These are phyloP conservation scores for Cokeromyces recurvatus DNA, from an alignment of 371 early-diverging fungal species.

Conservation along the genomic window DNA sequence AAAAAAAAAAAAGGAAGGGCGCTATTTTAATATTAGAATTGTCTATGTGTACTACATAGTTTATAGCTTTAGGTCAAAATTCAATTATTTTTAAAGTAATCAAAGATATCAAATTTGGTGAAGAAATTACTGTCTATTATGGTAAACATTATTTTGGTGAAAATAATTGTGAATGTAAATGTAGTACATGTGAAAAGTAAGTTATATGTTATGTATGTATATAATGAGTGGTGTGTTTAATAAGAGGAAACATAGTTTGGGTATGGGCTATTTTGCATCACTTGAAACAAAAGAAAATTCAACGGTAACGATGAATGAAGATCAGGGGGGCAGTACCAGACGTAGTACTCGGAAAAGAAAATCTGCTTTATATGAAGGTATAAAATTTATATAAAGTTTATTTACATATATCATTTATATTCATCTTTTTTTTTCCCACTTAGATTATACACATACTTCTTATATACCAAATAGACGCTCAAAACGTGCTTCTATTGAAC, in stretches of 20 bases:
- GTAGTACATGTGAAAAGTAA: conserved; percentile 81
- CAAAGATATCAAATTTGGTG: conserved; percentile 71
- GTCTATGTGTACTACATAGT: conserved; percentile 28
- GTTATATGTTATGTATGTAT: neutral
- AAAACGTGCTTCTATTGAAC: conserved; percentile 12
- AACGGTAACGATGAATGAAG: conserved; percentile 7
- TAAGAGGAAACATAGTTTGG: neutral
- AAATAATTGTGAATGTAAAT: conserved; percentile 84
- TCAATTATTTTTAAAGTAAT: conserved; percentile 78
- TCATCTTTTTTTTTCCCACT: neutral
- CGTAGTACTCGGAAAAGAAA: conserved; percentile 35
- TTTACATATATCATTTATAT: neutral
- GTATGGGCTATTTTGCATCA: conserved; percentile 20
- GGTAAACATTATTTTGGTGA: conserved; percentile 87
- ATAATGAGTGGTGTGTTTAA: too few species aligned
- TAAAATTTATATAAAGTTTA: neutral
- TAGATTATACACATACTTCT: conserved; percentile 2
- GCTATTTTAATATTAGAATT: neutral
- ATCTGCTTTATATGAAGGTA: conserved; percentile 30
- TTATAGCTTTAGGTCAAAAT: conserved; percentile 58
- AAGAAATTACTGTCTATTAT: conserved; percentile 87
- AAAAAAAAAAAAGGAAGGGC: neutral
- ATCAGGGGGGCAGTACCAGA: conserved; percentile 12
- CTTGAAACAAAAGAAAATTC: conserved; percentile 10
- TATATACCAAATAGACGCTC: conserved; percentile 1